Percentiles rank a stretch among this genome's conserved stretches.
Conservation (phyloP, 176 grass and related monocot genomes). For the Carex myosuroides region DNA sequence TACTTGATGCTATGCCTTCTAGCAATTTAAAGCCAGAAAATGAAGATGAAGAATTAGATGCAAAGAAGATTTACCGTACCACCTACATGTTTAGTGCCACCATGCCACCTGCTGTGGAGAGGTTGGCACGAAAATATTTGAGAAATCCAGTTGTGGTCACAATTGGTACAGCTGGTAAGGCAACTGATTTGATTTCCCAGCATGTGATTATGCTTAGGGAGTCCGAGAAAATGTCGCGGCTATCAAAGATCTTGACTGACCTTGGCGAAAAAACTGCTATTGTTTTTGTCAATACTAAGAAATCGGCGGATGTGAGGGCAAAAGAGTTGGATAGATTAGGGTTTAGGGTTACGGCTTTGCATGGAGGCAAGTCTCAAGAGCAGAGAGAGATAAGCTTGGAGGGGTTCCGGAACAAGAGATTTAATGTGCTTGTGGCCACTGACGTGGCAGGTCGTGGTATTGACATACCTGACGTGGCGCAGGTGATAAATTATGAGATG, state of each 20-base stretch:
- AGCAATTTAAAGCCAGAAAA: constrained; percentile 99
- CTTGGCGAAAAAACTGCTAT: constrained; percentile 95
- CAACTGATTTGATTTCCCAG: constrained; percentile 92
- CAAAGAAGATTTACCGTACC: constrained; percentile 88
- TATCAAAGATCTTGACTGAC: constrained; percentile 75
- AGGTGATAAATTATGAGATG: constrained; percentile 98
- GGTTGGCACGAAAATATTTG: constrained; percentile 90
- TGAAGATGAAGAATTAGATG: constrained; percentile 95
- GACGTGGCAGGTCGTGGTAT: constrained; percentile 97
- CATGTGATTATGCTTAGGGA: constrained; percentile 87
- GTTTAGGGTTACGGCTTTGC: constrained; percentile 75
- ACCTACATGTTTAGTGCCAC: constrained; percentile 99
- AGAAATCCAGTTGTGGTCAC: constrained; percentile 93
- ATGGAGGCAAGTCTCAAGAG: constrained; percentile 95
- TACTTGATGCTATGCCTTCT: constrained; percentile 89
- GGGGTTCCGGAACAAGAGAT: constrained; percentile 86
- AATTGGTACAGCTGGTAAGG: constrained; percentile 94
- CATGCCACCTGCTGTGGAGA: constrained; percentile 91
- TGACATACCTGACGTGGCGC: constrained; percentile 97
- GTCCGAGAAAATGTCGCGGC: constrained; percentile 71
- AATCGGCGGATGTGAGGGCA: constrained; percentile 62
- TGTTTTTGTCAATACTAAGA: constrained; percentile 95
- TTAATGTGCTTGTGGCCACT: constrained; percentile 97
- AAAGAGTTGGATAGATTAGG: constrained; percentile 90
- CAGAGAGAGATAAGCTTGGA: constrained; percentile 95